Conservation (phyloP, 2,329 filamentous ascomycete species). For the Curvularia lunata region DNA sequence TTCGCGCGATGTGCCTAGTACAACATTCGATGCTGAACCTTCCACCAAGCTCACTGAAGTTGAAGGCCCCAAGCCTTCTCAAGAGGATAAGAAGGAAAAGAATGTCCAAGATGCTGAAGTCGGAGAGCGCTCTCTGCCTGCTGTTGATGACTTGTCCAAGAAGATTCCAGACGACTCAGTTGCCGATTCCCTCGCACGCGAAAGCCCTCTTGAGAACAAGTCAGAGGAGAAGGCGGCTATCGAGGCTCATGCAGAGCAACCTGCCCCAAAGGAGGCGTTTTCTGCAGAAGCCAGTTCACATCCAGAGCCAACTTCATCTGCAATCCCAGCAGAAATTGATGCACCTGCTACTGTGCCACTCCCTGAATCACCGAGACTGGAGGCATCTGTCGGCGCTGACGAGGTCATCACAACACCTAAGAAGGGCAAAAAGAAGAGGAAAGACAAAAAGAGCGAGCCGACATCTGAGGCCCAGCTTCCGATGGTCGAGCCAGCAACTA, state of each 20-base stretch:
- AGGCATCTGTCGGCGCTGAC: neutral
- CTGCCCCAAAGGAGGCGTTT: neutral
- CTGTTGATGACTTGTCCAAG: neutral
- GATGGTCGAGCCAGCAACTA: slow-evolving; percentile 13
- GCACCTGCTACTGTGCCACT: neutral
- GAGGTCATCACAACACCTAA: slow-evolving; percentile 21
- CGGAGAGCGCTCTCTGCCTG: neutral
- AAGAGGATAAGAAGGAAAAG: slow-evolving; percentile 26
- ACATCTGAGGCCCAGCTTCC: slow-evolving; percentile 29
- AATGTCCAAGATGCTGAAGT: slow-evolving; percentile 9
- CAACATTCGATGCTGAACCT: neutral
- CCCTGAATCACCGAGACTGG: slow-evolving; percentile 4
- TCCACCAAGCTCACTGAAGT: slow-evolving; percentile 9
- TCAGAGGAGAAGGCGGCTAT: neutral
- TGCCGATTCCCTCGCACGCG: neutral
- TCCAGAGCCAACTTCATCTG: neutral
- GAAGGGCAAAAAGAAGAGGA: slow-evolving; percentile 42
- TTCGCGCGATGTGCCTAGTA: slow-evolving; percentile 3
- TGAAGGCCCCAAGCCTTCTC: slow-evolving; percentile 13
- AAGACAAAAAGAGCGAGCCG: slow-evolving; percentile 33
- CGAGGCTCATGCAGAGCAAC: neutral
- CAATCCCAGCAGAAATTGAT: neutral
- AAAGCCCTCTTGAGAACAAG: neutral
- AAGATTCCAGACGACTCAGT: neutral
- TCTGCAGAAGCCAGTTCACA: neutral